A percentile compares a stretch with the other conserved stretches of the same genome.
Conservation (phyloP, 306 rosid genomes). For the Crotalaria pallida region DNA sequence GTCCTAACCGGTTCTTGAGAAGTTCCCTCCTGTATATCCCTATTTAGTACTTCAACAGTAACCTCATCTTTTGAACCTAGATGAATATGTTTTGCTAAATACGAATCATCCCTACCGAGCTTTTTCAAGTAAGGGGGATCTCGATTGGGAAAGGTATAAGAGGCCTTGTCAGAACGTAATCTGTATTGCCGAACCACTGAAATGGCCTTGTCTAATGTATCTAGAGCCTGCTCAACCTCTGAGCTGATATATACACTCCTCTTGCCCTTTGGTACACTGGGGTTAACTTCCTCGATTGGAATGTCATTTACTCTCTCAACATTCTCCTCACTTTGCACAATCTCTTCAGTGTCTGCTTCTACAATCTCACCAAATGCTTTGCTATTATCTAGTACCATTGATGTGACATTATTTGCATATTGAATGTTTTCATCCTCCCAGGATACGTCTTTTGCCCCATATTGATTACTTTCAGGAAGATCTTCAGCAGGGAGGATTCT, state of each 20-base stretch:
- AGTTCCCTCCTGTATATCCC: slow-evolving; percentile 25
- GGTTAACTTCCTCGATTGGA: slow-evolving; percentile 8
- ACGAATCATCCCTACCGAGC: background rate
- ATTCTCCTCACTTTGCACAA: slow-evolving; percentile 21
- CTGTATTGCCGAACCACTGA: slow-evolving; percentile 35
- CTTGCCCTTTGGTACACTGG: slow-evolving; percentile 4
- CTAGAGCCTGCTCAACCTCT: slow-evolving; percentile 68
- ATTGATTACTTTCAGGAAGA: slow-evolving; percentile 18
- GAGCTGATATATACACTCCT: slow-evolving; percentile 38
- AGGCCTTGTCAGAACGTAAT: slow-evolving; percentile 14
- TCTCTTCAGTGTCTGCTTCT: slow-evolving; percentile 44
- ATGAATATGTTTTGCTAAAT: slow-evolving; percentile 16
- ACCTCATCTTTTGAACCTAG: slow-evolving; percentile 7
- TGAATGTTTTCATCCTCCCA: slow-evolving; percentile 17
- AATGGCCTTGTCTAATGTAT: slow-evolving; percentile 64
- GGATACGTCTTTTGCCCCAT: slow-evolving; percentile 13
- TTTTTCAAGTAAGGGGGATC: slow-evolving; percentile 9
- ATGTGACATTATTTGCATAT: slow-evolving; percentile 14
- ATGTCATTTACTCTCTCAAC: background rate
- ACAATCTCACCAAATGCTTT: slow-evolving; percentile 54
- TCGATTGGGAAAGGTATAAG: slow-evolving; percentile 17
- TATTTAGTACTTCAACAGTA: slow-evolving; percentile 17
- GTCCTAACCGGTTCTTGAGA: slow-evolving; percentile 13
- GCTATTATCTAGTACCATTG: slow-evolving; percentile 6
- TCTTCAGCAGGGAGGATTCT: slow-evolving; percentile 20